Percentiles rank a stretch among this genome's conserved stretches.
Evolutionary conservation across 768 basidiomycete species (phyloP).

Genomic region (Hemileccinum rubropunctum): DNA sequence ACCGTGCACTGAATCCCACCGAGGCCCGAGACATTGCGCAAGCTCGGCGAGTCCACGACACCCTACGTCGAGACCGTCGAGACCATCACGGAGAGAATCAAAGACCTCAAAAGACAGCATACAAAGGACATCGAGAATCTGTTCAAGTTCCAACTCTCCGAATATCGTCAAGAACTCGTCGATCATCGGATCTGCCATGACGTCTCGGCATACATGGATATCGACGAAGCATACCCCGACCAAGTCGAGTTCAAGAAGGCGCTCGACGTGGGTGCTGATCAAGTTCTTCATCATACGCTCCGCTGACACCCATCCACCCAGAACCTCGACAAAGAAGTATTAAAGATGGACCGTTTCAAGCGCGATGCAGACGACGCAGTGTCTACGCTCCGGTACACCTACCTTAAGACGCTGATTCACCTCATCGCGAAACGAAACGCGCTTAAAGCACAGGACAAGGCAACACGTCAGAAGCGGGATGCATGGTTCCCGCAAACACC

Average conservation of each 20-base stretch:
- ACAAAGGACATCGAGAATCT: conserved; percentile 30
- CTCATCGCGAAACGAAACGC: conserved; percentile 12
- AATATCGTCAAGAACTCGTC: conserved; percentile 33
- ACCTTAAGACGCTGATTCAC: conserved; percentile 25
- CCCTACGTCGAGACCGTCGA: conserved; percentile 23
- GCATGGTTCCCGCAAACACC: conserved; percentile 30
- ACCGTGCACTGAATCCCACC: not conserved
- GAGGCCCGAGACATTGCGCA: conserved; percentile 21
- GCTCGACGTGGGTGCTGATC: conserved; percentile 15
- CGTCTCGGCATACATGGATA: conserved; percentile 26
- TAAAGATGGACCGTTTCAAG: conserved; percentile 19
- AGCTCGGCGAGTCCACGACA: conserved; percentile 16
- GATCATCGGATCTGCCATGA: conserved; percentile 27
- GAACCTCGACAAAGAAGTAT: conserved; percentile 18
- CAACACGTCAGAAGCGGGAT: conserved; percentile 23
- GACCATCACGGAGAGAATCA: conserved; percentile 27
- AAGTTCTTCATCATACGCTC: too few relatives aligned
- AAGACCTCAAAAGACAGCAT: conserved; percentile 29
- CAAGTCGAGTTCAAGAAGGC: conserved; percentile 27
- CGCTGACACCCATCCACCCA: conserved; percentile 3
- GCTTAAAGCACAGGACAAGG: conserved; percentile 19
- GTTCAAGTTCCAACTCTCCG: conserved; percentile 27
- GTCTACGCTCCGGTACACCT: conserved; percentile 29
- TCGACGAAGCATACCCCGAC: conserved; percentile 22
- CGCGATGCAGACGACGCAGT: conserved; percentile 29